These are phyloP conservation scores for Bothriochloa decipiens DNA, from an alignment of 176 grass and related monocot species.

Conservation along the genomic window DNA sequence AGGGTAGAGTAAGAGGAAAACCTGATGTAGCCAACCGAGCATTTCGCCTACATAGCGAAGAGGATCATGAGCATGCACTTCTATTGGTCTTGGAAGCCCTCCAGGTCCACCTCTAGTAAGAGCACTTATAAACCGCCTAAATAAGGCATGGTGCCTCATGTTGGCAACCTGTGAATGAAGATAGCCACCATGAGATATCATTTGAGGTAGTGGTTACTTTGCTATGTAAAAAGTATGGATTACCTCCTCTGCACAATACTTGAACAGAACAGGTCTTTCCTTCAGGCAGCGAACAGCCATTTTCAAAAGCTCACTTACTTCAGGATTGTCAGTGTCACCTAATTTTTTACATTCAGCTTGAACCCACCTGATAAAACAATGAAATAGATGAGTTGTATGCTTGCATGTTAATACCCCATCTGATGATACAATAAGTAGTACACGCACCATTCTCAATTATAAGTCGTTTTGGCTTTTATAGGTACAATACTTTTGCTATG, in stretches of 20 bases:
- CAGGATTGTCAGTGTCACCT: conserved; percentile 93
- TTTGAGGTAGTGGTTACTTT: conserved; percentile 15
- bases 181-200: conserved; percentile 36
- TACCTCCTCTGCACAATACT: conserved; percentile 99
- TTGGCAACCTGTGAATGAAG: conserved; percentile 80
- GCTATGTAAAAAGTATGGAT: not conserved
- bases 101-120: conserved; percentile 96
- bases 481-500: not conserved
- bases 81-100: conserved; percentile 90
- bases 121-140: conserved; percentile 98
- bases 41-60: conserved; percentile 97
- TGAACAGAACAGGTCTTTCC: conserved; percentile 95
- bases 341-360: conserved; percentile 97
- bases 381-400: not conserved
- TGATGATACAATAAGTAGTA: conserved; percentile 22
- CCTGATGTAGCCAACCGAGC: conserved; percentile 99
- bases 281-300: conserved; percentile 84
- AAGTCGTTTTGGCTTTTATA: not conserved
- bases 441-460: not conserved
- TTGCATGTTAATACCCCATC: conserved; percentile 17
- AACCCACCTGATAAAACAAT: conserved; percentile 73
- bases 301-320: conserved; percentile 92
- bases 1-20: conserved; percentile 42
- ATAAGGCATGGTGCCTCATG: conserved; percentile 98
- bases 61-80: conserved; percentile 99